Evolutionary conservation across 108 stramenopile species (phyloP).

Genomic region (Nitzschia sp.): DNA sequence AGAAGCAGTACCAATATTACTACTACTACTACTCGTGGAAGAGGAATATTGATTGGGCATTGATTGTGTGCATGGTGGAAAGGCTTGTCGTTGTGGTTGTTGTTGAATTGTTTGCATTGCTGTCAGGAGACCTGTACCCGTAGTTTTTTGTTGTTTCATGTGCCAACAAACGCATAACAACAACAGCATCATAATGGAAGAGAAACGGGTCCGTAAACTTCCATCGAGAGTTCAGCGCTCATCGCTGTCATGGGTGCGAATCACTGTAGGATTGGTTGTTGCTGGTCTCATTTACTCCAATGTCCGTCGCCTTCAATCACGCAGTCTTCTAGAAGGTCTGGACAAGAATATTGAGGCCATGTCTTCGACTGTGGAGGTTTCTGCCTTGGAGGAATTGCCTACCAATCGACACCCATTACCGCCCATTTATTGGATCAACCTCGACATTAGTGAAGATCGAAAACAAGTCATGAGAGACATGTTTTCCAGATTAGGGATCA

Average conservation of each 20-base stretch:
- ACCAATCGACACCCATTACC: constrained; percentile 9
- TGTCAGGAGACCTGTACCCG: too few species aligned
- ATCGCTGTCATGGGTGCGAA: not conserved
- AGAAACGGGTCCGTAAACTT: not conserved
- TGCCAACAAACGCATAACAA: too few species aligned
- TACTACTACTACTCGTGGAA: too few species aligned
- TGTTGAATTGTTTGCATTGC: too few species aligned
- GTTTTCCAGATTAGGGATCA: constrained; percentile 2
- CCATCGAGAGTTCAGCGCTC: not conserved
- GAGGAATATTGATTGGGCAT: too few species aligned
- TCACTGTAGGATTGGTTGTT: not conserved
- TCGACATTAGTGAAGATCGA: not conserved
- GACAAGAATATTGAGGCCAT: not conserved
- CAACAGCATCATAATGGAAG: not conserved
- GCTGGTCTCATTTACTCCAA: not conserved
- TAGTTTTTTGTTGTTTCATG: too few species aligned
- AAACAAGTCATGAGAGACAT: constrained; percentile 11
- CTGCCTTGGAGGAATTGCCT: not conserved
- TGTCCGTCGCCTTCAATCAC: constrained; percentile 10
- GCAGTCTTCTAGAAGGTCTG: constrained; percentile 1
- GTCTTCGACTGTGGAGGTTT: not conserved
- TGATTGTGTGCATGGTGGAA: too few species aligned
- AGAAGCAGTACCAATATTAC: too few species aligned
- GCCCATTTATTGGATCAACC: constrained; percentile 17
- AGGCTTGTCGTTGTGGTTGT: too few species aligned